phyloP scores from a whole-genome alignment of 331 rosid species.

The Phaseolus coccineus region DNA sequence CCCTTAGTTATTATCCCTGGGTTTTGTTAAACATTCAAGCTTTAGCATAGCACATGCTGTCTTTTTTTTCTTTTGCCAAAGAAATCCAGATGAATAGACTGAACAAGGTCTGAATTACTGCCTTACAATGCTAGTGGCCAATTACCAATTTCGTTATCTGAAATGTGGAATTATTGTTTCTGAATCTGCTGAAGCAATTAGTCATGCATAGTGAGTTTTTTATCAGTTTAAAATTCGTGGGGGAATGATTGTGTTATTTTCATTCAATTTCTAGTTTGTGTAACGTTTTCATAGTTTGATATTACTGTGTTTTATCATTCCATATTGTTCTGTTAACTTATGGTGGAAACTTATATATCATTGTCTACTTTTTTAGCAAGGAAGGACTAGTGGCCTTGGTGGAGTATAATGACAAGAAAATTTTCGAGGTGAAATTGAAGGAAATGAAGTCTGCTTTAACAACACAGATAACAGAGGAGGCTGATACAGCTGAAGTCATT shows the following conservation, averaged over 20 bases:
- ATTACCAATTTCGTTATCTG: slow-evolving; percentile 10
- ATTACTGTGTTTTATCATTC: slow-evolving; percentile 4
- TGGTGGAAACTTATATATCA: slow-evolving; percentile 22
- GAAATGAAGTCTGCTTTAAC: slow-evolving; percentile 98
- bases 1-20: not conserved
- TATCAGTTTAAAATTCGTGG: no score
- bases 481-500: slow-evolving; percentile 91
- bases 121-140: not conserved
- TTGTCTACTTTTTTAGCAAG: slow-evolving; percentile 64
- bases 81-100: not conserved
- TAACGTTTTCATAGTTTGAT: not conserved
- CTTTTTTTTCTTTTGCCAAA: not conserved
- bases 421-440: slow-evolving; percentile 91
- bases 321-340: not conserved
- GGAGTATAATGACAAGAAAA: slow-evolving; percentile 96
- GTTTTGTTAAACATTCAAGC: slow-evolving; percentile 1
- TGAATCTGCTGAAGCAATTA: not conserved
- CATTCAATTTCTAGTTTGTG: slow-evolving; percentile 17
- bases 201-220: no score
- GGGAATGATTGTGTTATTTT: not conserved
- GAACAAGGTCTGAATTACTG: slow-evolving; percentile 2
- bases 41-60: not conserved
- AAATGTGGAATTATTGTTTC: not conserved
- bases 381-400: slow-evolving; percentile 92
- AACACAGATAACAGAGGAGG: slow-evolving; percentile 92